phyloP scores from a whole-genome alignment of 2,329 filamentous ascomycete species.

The Cercospora janseana region DNA sequence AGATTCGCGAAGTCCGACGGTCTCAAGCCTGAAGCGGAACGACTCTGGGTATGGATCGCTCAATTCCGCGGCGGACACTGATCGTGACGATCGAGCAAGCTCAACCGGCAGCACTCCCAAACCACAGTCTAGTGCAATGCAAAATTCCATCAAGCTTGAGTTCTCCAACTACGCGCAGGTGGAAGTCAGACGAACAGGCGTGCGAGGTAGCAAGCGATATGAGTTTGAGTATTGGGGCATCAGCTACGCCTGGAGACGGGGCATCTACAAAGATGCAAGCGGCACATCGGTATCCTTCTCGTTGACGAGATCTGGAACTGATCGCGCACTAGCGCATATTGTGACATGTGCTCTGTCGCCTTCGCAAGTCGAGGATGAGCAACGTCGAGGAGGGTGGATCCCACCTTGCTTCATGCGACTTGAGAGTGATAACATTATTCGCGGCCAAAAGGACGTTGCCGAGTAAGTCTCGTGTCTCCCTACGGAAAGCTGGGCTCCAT shows the following conservation, averaged over 20 bases:
- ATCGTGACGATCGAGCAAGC: constrained; percentile 54
- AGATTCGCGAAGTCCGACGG: constrained; percentile 46
- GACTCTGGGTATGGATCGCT: constrained; percentile 58
- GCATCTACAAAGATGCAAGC: constrained; percentile 64
- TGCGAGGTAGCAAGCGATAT: constrained; percentile 70
- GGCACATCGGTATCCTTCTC: constrained; percentile 71
- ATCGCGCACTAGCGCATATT: constrained; percentile 74
- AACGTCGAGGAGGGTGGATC: constrained; percentile 80
- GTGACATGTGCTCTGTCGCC: constrained; percentile 74
- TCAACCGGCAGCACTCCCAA: constrained; percentile 14
- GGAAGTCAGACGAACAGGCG: constrained; percentile 69
- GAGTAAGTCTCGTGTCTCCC: constrained; percentile 62
- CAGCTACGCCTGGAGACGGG: constrained; percentile 78
- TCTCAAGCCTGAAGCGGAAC: constrained; percentile 51
- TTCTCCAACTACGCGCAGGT: constrained; percentile 97
- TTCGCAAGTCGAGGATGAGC: constrained; percentile 68
- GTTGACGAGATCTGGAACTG: constrained; percentile 66
- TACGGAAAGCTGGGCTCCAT: not conserved
- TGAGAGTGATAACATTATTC: constrained; percentile 68
- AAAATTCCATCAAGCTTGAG: constrained; percentile 79
- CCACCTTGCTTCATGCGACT: constrained; percentile 91
- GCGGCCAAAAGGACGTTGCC: constrained; percentile 72
- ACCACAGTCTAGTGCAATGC: constrained; percentile 12
- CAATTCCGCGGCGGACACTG: constrained; percentile 37
- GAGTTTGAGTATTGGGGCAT: constrained; percentile 94